phyloP scores from a whole-genome alignment of 129 eudicot species.

The Arctium lappa region DNA sequence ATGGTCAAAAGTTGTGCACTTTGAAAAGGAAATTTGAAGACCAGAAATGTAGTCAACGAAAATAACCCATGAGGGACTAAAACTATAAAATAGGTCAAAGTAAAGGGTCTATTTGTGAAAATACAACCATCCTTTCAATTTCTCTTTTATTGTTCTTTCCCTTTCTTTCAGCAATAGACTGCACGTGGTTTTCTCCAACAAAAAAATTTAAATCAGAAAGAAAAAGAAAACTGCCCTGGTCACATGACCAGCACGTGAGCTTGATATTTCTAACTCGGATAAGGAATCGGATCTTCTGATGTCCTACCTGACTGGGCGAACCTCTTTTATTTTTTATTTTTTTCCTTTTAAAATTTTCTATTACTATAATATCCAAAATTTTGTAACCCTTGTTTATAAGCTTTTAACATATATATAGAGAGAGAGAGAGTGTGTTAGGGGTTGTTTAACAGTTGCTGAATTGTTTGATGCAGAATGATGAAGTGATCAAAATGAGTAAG shows the following conservation, averaged over 20 bases:
- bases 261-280: conserved; percentile 3
- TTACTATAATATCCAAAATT: no score
- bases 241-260: conserved; percentile 20
- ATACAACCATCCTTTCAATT: conserved; percentile 8
- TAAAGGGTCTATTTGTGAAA: neutral
- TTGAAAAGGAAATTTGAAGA: conserved; percentile 17
- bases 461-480: no score
- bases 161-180: conserved; percentile 7
- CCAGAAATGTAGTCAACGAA: conserved; percentile 18
- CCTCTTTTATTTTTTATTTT: neutral
- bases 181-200: neutral
- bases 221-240: neutral
- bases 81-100: neutral
- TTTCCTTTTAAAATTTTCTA: no score
- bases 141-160: conserved; percentile 10
- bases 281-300: conserved; percentile 4
- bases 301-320: neutral
- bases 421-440: no score
- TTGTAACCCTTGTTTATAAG: no score
- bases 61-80: conserved; percentile 8
- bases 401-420: no score
- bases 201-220: neutral
- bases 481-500: no score
- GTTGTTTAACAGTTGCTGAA: no score
- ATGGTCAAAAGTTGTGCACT: conserved; percentile 17